Evolutionary conservation across 768 basidiomycete genomes (phyloP), one percentile per base, ranked within the genome.

Genomic region (Lactarius trivialis): DNA sequence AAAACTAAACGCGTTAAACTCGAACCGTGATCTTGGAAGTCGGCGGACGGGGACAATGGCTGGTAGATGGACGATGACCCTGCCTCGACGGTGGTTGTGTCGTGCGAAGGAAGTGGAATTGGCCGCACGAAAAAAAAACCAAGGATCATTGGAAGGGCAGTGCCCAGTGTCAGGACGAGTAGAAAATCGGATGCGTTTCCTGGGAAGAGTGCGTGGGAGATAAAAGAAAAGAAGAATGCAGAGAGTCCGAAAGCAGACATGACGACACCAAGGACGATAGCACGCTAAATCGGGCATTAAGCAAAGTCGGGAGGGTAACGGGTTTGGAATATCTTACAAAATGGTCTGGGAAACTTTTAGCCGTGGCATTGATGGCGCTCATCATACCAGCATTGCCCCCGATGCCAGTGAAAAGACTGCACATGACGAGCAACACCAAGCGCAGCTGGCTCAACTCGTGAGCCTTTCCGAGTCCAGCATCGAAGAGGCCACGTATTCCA

Each of bases 181-280:
- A 98, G 74, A 68, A 96, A 88, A 1, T 84, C 80, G 0, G 86
- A 88, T 0, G 89, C 90, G 68, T 93, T 80, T 0, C 90, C 92
- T 0, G 89, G 85, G 68, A 85, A 95, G 48, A 86, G 71, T 0
- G 81, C 69, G 60, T 87, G 85, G 0, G 91, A 85, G 39, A 95
- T 74, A 1, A 85, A 80, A 14, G 91, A 89, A 74, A 95, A 97
- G 65, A 90, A 78, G 77, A 96, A 96, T 0, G 94, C 94, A 0
- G 91, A 93, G 17, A 98, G 82, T 0, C 94, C 65, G 43, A 67
- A 67, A 21, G 55, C 67, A 28, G 65, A 66, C 57, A 67, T 66
- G 52, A 67, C 65, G 36, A 67, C 36, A 52, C 58, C 58, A 17
- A 91, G 9, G 85, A 82, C 0, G 85, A 60, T 85, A 12, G 86